Percentiles rank a stretch among this genome's conserved stretches.
phyloP scores from a whole-genome alignment of 495 filamentous ascomycete genomes.

The Letharia lupina region DNA sequence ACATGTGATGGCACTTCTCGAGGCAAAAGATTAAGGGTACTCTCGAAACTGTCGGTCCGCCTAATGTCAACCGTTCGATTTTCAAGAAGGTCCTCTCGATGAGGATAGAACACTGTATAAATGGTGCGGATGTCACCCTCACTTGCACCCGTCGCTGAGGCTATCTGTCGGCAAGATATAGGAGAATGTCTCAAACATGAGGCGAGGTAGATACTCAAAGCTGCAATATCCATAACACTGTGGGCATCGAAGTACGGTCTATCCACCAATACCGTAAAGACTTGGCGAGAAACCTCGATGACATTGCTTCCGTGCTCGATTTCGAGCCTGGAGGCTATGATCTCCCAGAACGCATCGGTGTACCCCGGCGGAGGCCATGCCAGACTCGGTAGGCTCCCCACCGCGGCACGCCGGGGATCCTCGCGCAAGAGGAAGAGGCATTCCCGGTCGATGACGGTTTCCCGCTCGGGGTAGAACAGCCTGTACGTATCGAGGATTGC shows the following conservation, averaged over 20 bases:
- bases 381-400: background rate
- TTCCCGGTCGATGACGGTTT: background rate
- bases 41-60: background rate
- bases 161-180: background rate
- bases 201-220: background rate
- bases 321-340: background rate
- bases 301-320: background rate
- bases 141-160: background rate
- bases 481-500: background rate
- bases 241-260: background rate
- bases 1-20: background rate
- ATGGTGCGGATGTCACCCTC: background rate
- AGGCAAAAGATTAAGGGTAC: background rate
- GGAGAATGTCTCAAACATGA: background rate
- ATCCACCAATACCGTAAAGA: background rate
- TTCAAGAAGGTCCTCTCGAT: background rate
- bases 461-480: background rate
- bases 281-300: background rate
- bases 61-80: background rate
- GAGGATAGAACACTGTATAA: background rate
- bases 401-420: background rate
- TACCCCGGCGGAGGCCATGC: background rate
- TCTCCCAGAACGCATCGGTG: background rate
- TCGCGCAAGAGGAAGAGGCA: background rate
- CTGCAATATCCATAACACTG: background rate